Percentiles rank a stretch among this genome's conserved stretches.
phyloP scores from a whole-genome alignment of 2,329 filamentous ascomycete species.

The Coniella lustricola region DNA sequence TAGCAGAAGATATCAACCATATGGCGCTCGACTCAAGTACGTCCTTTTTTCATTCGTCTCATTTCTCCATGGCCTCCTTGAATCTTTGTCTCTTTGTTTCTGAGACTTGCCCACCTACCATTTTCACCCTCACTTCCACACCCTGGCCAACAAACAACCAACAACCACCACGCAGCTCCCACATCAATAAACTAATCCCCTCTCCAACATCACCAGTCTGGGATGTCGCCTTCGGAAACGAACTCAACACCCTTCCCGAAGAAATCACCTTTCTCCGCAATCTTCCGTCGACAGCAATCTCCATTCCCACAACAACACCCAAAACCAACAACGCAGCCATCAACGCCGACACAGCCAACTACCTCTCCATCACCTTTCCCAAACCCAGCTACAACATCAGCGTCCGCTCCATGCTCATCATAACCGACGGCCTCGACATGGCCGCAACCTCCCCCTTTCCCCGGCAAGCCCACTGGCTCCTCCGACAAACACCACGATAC shows the following conservation, averaged over 20 bases:
- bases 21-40: slow-evolving; percentile 12
- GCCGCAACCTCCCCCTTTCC: slow-evolving; percentile 7
- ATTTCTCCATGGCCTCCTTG: not conserved
- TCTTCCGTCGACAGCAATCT: too few relatives aligned
- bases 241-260: not conserved
- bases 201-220: not conserved
- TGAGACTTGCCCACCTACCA: too few relatives aligned
- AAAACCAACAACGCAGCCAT: not conserved
- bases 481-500: not conserved
- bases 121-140: too few relatives aligned
- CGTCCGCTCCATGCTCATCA: slow-evolving; percentile 4
- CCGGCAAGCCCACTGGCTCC: not conserved
- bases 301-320: not conserved
- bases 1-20: slow-evolving; percentile 5
- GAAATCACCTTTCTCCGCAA: slow-evolving; percentile 1
- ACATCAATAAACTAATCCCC: too few relatives aligned
- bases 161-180: not conserved
- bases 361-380: not conserved
- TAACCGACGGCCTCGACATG: slow-evolving; percentile 3
- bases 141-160: not conserved
- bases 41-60: not conserved
- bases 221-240: slow-evolving; percentile 8
- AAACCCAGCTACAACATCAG: slow-evolving; percentile 3
- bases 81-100: too few relatives aligned
- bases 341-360: not conserved